phyloP scores from a whole-genome alignment of 805 yeast species.

The Myxozyma mucilagina region DNA sequence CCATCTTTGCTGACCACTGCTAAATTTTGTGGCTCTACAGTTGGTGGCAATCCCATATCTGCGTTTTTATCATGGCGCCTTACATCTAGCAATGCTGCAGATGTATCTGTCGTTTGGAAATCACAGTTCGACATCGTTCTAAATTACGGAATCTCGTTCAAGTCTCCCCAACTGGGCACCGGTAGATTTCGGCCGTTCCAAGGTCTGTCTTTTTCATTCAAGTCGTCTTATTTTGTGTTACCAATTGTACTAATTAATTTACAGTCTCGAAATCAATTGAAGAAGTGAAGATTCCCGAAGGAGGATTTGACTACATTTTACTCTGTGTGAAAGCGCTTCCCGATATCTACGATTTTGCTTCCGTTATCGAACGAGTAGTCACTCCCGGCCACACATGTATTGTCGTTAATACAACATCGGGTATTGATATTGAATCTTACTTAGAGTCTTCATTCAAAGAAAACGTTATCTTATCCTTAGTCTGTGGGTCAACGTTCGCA shows the following conservation, averaged over 20 bases:
- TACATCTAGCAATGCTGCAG: constrained; percentile 29
- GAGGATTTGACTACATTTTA: constrained; percentile 57
- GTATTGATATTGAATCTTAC: constrained; percentile 62
- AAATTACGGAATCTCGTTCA: constrained; percentile 30
- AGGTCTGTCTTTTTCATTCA: constrained; percentile 4
- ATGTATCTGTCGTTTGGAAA: constrained; percentile 32
- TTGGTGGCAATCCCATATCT: constrained; percentile 33
- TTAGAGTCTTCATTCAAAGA: constrained; percentile 53
- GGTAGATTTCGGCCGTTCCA: constrained; percentile 22
- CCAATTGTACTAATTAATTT: neutral
- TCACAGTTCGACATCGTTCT: constrained; percentile 28
- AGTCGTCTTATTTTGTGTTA: neutral
- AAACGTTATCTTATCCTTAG: constrained; percentile 58
- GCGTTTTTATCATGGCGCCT: constrained; percentile 34
- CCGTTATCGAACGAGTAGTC: constrained; percentile 53
- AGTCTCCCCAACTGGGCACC: constrained; percentile 21
- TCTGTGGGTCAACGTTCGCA: constrained; percentile 43
- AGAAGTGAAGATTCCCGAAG: constrained; percentile 31
- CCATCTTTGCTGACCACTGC: neutral
- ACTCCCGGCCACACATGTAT: constrained; percentile 50
- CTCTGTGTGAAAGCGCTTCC: constrained; percentile 68
- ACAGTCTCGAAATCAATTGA: constrained; percentile 36
- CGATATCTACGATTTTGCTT: constrained; percentile 56
- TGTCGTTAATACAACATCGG: constrained; percentile 52
- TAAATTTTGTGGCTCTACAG: constrained; percentile 1